Conservation (phyloP, 139 green algal genomes). For the Monoraphidium neglectum region DNA sequence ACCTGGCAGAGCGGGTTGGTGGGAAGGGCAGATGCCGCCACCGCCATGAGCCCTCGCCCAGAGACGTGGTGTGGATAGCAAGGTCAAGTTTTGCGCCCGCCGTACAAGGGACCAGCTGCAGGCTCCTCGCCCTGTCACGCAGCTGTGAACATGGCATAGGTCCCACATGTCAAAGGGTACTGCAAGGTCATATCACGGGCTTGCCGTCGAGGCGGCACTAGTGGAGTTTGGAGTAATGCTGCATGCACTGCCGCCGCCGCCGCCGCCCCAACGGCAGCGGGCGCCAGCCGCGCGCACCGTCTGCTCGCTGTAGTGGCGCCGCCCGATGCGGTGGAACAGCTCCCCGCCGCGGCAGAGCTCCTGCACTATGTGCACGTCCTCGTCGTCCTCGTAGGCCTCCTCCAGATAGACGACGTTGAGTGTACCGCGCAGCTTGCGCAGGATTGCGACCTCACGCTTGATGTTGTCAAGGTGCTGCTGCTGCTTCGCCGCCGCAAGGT, state of each 20-base stretch:
- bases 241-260: no score
- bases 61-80: no score
- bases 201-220: no score
- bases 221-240: no score
- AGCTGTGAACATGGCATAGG: no score
- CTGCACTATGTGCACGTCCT: conserved; percentile 84
- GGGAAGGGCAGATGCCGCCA: neutral
- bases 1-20: conserved; percentile 46
- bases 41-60: no score
- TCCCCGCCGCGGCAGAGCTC: conserved; percentile 85
- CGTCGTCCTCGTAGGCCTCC: conserved; percentile 78
- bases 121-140: no score
- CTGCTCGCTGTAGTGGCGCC: conserved; percentile 74
- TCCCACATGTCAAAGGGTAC: no score
- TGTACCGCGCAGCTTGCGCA: conserved; percentile 70
- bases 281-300: conserved; percentile 55
- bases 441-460: conserved; percentile 65
- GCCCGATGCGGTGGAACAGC: conserved; percentile 72
- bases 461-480: conserved; percentile 81
- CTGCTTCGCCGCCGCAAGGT: conserved; percentile 60
- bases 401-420: conserved; percentile 84
- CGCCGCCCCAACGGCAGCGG: neutral
- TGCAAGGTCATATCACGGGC: no score
- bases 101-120: no score
- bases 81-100: no score